phyloP scores from a whole-genome alignment of 192 early-diverging fungal species.

The Linnemannia zychae region DNA sequence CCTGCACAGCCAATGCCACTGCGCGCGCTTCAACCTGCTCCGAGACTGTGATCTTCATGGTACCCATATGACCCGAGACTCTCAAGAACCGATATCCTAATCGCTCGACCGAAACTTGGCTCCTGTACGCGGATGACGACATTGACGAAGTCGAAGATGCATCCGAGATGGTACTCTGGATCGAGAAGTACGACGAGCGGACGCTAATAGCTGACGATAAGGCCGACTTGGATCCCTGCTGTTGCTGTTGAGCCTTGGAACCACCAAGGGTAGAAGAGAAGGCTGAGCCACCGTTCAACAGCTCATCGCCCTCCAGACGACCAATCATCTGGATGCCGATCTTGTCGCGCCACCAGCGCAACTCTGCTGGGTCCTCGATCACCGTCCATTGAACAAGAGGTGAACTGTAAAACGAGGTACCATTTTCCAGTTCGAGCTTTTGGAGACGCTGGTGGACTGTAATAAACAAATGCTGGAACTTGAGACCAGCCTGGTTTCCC shows the following conservation, averaged over 20 bases:
- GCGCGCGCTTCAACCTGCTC: constrained; percentile 51
- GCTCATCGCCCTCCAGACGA: constrained; percentile 35
- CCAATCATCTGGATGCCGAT: constrained; percentile 57
- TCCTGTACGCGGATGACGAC: constrained; percentile 7
- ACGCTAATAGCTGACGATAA: constrained; percentile 22
- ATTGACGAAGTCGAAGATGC: constrained; percentile 30
- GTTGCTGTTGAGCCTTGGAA: not conserved
- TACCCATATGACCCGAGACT: constrained; percentile 55
- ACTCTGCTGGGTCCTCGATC: constrained; percentile 45
- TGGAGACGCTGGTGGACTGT: constrained; percentile 53
- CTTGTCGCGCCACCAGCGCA: constrained; percentile 55
- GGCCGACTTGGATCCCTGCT: not conserved
- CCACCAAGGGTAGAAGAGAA: not conserved
- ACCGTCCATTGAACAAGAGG: constrained; percentile 52
- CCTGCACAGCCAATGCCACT: constrained; percentile 37
- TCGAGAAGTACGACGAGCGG: constrained; percentile 34
- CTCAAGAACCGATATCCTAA: constrained; percentile 52
- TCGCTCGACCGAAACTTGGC: constrained; percentile 38
- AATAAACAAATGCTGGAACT: constrained; percentile 51
- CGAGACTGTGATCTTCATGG: constrained; percentile 51
- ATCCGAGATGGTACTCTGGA: constrained; percentile 39
- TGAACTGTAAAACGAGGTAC: constrained; percentile 36
- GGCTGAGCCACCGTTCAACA: not conserved
- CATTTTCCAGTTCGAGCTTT: constrained; percentile 45
- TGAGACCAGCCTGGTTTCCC: constrained; percentile 52